Base-by-base conservation (phyloP, 768 basidiomycete genomes). In the Amanita subjunquillea region DNA sequence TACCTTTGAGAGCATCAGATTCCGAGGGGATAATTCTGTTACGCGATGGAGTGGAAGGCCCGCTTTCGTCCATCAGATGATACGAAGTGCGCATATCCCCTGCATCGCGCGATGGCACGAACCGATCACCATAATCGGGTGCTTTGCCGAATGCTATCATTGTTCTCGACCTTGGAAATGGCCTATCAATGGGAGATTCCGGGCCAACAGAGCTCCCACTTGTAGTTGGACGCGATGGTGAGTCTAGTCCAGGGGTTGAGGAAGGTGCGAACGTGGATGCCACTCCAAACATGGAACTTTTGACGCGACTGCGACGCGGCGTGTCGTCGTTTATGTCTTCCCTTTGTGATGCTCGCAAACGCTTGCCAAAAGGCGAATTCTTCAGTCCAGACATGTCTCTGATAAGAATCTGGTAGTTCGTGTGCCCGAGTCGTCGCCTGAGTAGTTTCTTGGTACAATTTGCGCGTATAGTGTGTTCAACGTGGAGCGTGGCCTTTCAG, bases 331-430 rank as follows among this genome's bases (percentile, higher is more conserved):
- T 83, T 39, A 60, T 63, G 32, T 85, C 82, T 59, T 77, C 73
- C 40, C 46, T 41, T 55, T 85, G 80, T 3, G 82, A 76, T 12
- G 83, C 83, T 40, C 87, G 80, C n/a, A 90, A 74, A 10, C 87
- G 80, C 62, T 89, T 90, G 40, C 85, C 87, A 67, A 87, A 90
- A 1, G 84, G 85, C 61, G 87, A 88, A 68, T 89, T 88, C 73
- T 85, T 87, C 68, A 89, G 76, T 51, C 79, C 79, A 54, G 85
- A 82, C 85, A 87, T 87, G 54, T 3, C 23, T 51, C 17, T 8
- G 34, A 22, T 39, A 22, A 36, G 37, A 50, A 38, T 38, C 39
- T 25, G 40, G 41, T 12, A 25, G 27, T 34, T 43, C 29, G 13
- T 10, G 13, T 20, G 41, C 15, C 1, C 50, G 4, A 41, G 22